phyloP scores from a whole-genome alignment of 1,284 basidiomycete genomes.

The Mycosarcoma maydis region DNA sequence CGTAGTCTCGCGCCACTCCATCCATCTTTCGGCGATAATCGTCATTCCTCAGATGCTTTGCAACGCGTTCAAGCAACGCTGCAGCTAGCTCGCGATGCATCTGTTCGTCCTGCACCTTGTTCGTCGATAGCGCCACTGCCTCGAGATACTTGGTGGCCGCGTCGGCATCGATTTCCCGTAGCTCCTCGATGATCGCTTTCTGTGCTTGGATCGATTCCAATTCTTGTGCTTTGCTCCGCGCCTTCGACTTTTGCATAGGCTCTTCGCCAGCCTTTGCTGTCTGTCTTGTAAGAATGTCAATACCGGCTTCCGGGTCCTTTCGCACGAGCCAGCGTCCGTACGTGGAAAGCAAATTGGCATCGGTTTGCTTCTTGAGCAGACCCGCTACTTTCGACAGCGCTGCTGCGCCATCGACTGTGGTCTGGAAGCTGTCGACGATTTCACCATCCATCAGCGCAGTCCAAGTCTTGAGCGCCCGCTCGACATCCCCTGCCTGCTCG shows the following conservation, averaged over 20 bases:
- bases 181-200: conserved; percentile 38
- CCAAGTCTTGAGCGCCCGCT: conserved; percentile 39
- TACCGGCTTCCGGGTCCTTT: conserved; percentile 48
- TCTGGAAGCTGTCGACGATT: conserved; percentile 14
- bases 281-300: conserved; percentile 42
- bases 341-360: conserved; percentile 26
- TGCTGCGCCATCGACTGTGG: conserved; percentile 8
- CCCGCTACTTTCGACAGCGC: conserved; percentile 29
- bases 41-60: conserved; percentile 9
- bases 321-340: conserved; percentile 57
- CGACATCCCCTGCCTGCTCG: conserved; percentile 18
- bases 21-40: conserved; percentile 20
- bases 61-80: conserved; percentile 21
- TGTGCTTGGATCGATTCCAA: conserved; percentile 31
- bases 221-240: conserved; percentile 30
- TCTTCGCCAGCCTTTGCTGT: conserved; percentile 5
- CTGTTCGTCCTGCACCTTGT: conserved; percentile 43
- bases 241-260: conserved; percentile 5
- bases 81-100: conserved; percentile 47
- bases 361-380: conserved; percentile 15
- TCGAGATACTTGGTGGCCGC: conserved; percentile 59
- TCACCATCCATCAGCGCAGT: conserved; percentile 47
- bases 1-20: conserved; percentile 34
- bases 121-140: conserved; percentile 47
- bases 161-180: conserved; percentile 41